Conservation (phyloP, 768 basidiomycete genomes). For the Kwoniella bestiolae region DNA sequence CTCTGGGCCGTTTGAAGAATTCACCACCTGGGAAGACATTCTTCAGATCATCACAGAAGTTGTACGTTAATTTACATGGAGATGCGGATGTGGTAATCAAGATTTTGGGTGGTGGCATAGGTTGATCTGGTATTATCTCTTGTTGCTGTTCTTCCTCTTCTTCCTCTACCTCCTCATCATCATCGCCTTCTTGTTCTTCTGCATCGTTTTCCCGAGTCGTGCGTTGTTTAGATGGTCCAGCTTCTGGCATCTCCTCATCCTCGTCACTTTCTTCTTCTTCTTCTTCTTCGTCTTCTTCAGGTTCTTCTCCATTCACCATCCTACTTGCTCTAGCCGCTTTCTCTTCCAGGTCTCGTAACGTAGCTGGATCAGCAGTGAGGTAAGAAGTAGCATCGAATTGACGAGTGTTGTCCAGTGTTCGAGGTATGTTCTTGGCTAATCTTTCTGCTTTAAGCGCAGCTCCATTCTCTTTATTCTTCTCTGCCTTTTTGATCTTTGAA, state of each 20-base stretch:
- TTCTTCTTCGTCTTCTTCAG: constrained; percentile 56
- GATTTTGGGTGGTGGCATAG: constrained; percentile 73
- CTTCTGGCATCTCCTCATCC: constrained; percentile 50
- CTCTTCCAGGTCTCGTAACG: constrained; percentile 41
- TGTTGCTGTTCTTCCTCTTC: constrained; percentile 37
- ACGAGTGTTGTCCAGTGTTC: constrained; percentile 90
- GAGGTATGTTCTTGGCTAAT: constrained; percentile 79
- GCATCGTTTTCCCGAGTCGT: constrained; percentile 14
- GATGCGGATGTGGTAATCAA: constrained; percentile 88
- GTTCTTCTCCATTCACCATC: constrained; percentile 64
- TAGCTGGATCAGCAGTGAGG: constrained; percentile 58
- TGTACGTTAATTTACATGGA: constrained; percentile 84
- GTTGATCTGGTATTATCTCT: constrained; percentile 55
- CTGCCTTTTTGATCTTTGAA: constrained; percentile 46
- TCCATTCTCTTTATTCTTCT: constrained; percentile 35
- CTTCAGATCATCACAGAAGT: constrained; percentile 88
- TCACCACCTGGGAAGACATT: constrained; percentile 91
- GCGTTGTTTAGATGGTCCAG: constrained; percentile 59
- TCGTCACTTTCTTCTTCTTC: constrained; percentile 68
- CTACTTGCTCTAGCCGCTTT: constrained; percentile 56
- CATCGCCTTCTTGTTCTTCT: constrained; percentile 25
- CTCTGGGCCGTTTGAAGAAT: constrained; percentile 81
- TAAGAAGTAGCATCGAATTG: constrained; percentile 65
- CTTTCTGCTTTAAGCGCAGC: constrained; percentile 59
- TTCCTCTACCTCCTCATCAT: constrained; percentile 61